These are phyloP conservation scores for Magnolia changhungtana DNA, from an alignment of 164 flowering plant genomes.

Conservation along the genomic window DNA sequence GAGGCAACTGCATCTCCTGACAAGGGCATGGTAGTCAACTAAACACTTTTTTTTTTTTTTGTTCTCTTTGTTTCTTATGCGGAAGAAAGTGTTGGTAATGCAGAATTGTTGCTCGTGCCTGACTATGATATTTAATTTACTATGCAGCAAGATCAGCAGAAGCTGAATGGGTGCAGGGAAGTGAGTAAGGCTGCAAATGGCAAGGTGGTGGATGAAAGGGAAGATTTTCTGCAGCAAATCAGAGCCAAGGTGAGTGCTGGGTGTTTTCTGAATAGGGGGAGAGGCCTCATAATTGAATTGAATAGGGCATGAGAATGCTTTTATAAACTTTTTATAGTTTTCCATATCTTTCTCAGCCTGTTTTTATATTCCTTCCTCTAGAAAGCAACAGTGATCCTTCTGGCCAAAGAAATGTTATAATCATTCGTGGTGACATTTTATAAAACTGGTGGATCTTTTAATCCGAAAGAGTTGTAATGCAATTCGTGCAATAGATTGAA, in stretches of 20 bases:
- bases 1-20: slow-evolving; percentile 17
- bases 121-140: slow-evolving; percentile 4
- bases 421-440: neutral
- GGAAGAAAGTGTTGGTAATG: neutral
- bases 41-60: neutral
- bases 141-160: slow-evolving; percentile 29
- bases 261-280: neutral
- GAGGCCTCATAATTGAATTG: neutral
- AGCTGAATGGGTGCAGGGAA: slow-evolving; percentile 26
- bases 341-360: neutral
- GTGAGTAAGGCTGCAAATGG: slow-evolving; percentile 25
- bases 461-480: neutral
- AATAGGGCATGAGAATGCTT: neutral
- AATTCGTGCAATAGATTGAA: neutral
- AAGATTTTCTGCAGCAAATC: slow-evolving; percentile 70
- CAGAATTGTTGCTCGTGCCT: neutral
- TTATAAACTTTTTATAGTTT: neutral
- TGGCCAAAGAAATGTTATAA: no score
- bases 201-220: slow-evolving; percentile 45
- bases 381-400: neutral
- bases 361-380: neutral
- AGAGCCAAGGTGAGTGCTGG: slow-evolving; percentile 54
- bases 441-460: neutral
- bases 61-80: neutral
- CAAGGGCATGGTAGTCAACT: slow-evolving; percentile 42